Percentiles rank a stretch among this genome's conserved stretches.
phyloP scores from a whole-genome alignment of 768 basidiomycete genomes.

The Hortiboletus campestris region DNA sequence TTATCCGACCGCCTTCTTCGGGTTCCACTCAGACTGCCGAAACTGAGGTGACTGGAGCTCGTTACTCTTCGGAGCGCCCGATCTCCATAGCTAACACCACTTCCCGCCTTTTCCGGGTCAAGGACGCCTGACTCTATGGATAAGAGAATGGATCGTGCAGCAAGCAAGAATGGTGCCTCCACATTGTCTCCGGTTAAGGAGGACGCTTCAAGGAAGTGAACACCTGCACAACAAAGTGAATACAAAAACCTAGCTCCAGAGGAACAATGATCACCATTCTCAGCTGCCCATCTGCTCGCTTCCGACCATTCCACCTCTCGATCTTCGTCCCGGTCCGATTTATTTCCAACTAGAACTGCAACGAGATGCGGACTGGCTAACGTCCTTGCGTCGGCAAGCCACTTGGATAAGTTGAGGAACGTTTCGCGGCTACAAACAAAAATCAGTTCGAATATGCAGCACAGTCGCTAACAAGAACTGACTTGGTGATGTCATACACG shows the following conservation, averaged over 20 bases:
- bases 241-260: not conserved
- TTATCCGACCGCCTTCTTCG: conserved; percentile 58
- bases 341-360: conserved; percentile 90
- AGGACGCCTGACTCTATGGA: conserved; percentile 88
- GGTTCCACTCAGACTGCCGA: conserved; percentile 74
- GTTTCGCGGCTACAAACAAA: conserved; percentile 69
- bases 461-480: conserved; percentile 17
- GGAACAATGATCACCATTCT: conserved; percentile 64
- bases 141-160: conserved; percentile 83
- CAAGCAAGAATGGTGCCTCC: conserved; percentile 86
- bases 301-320: conserved; percentile 95
- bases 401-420: conserved; percentile 78
- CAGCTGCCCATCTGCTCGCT: conserved; percentile 93
- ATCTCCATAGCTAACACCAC: conserved; percentile 96
- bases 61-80: conserved; percentile 87
- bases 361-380: conserved; percentile 91
- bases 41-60: conserved; percentile 85
- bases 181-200: conserved; percentile 92
- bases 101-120: conserved; percentile 92
- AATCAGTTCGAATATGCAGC: conserved; percentile 2
- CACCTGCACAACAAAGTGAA: conserved; percentile 48
- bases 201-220: conserved; percentile 92
- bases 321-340: conserved; percentile 91
- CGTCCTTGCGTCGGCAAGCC: conserved; percentile 93
- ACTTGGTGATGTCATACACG: conserved; percentile 94